These are phyloP conservation scores for Malus sieversii DNA, from an alignment of 306 rosid species.

Conservation along the genomic window DNA sequence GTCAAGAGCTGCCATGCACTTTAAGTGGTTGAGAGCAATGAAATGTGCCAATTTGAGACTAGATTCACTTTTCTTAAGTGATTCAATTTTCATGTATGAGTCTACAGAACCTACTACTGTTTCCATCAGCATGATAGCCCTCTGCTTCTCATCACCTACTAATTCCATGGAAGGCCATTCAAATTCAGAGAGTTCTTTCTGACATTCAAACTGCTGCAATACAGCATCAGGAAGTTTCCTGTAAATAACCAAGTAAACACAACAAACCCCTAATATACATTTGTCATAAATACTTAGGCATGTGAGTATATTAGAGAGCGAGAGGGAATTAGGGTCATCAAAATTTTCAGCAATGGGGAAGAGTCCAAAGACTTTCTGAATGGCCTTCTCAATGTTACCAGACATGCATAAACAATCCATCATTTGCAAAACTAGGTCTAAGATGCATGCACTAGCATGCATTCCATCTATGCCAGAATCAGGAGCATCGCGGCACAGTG, in stretches of 20 bases:
- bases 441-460: slow-evolving; percentile 65
- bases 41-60: slow-evolving; percentile 49
- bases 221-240: slow-evolving; percentile 80
- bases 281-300: slow-evolving; percentile 81
- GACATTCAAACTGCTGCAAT: slow-evolving; percentile 71
- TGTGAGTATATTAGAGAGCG: slow-evolving; percentile 53
- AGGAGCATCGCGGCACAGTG: slow-evolving; percentile 48
- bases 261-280: slow-evolving; percentile 89
- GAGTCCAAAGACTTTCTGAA: slow-evolving; percentile 50
- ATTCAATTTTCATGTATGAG: slow-evolving; percentile 38
- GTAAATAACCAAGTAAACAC: slow-evolving; percentile 88
- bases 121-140: slow-evolving; percentile 57
- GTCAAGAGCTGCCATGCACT: slow-evolving; percentile 66
- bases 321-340: slow-evolving; percentile 40
- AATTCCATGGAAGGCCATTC: slow-evolving; percentile 63
- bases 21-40: slow-evolving; percentile 73
- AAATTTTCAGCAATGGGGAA: slow-evolving; percentile 29
- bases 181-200: slow-evolving; percentile 62
- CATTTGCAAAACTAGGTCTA: slow-evolving; percentile 90
- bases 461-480: slow-evolving; percentile 34
- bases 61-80: slow-evolving; percentile 33
- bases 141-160: slow-evolving; percentile 52
- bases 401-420: slow-evolving; percentile 78
- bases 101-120: slow-evolving; percentile 51
- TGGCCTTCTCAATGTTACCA: slow-evolving; percentile 71